phyloP scores from a whole-genome alignment of 306 rosid genomes.

The Sindora glabra region DNA sequence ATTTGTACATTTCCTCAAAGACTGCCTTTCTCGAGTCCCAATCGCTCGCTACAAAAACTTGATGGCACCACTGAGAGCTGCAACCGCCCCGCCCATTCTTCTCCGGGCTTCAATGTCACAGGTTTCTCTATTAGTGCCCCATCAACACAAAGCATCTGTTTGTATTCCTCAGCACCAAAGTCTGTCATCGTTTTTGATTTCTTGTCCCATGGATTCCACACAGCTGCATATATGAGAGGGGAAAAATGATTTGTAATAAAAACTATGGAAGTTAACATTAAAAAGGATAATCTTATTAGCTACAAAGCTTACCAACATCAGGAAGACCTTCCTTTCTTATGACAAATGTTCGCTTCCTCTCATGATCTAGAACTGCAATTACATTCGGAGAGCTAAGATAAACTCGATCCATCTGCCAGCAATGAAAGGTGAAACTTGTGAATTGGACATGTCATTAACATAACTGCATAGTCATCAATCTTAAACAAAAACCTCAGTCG shows the following conservation, averaged over 20 bases:
- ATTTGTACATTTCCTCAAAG: conserved; percentile 34
- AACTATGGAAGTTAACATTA: neutral
- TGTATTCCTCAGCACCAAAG: conserved; percentile 87
- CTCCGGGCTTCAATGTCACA: conserved; percentile 75
- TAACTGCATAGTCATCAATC: no score
- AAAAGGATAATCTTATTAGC: neutral
- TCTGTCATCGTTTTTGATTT: conserved; percentile 75
- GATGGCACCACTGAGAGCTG: conserved; percentile 79
- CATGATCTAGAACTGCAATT: conserved; percentile 84
- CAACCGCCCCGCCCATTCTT: conserved; percentile 86
- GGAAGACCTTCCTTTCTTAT: conserved; percentile 94
- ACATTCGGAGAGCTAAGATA: conserved; percentile 70
- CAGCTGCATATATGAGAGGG: conserved; percentile 28
- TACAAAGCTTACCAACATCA: conserved; percentile 65
- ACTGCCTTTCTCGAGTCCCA: conserved; percentile 40
- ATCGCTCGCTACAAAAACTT: conserved; percentile 66
- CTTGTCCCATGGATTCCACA: conserved; percentile 99
- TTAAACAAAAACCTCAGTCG: no score
- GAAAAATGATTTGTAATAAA: neutral
- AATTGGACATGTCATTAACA: no score
- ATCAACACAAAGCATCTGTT: conserved; percentile 85
- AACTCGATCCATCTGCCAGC: conserved; percentile 76
- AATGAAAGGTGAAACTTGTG: neutral
- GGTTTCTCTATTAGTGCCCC: conserved; percentile 82
- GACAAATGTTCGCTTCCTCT: conserved; percentile 68